A percentile compares a stretch with the other conserved stretches of the same genome.
These are phyloP conservation scores for Xylaria curta DNA, from an alignment of 495 filamentous ascomycete genomes.

Conservation along the genomic window DNA sequence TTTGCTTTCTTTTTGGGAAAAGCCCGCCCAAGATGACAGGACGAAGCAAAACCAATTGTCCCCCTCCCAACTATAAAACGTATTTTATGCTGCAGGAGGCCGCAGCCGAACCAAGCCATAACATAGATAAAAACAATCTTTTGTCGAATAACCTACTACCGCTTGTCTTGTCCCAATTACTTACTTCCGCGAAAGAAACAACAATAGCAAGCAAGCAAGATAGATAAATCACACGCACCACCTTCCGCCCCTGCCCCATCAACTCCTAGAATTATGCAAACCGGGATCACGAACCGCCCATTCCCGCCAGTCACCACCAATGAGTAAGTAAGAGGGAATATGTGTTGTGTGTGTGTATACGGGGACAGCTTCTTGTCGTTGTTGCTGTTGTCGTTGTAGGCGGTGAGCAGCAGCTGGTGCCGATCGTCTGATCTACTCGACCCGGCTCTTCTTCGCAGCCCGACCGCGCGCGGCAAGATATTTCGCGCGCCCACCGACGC, in stretches of 20 bases:
- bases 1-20: neutral
- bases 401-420: neutral
- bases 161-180: neutral
- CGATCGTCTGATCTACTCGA: slow-evolving; percentile 18
- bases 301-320: neutral
- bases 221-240: neutral
- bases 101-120: neutral
- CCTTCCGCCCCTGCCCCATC: neutral
- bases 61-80: slow-evolving; percentile 3
- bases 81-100: neutral
- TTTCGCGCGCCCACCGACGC: slow-evolving; percentile 34
- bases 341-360: neutral
- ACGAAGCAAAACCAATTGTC: neutral
- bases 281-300: neutral
- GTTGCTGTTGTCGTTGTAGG: neutral
- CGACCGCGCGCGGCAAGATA: slow-evolving; percentile 36
- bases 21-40: neutral
- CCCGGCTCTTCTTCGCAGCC: slow-evolving; percentile 30
- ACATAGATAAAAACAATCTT: slow-evolving; percentile 12
- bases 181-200: neutral
- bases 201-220: slow-evolving; percentile 1
- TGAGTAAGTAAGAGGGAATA: slow-evolving; percentile 10
- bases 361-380: neutral
- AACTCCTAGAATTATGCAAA: slow-evolving; percentile 28
- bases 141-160: slow-evolving; percentile 8